Conservation (phyloP, 176 grass and related monocot genomes). For the Ampelocalamus luodianensis region DNA sequence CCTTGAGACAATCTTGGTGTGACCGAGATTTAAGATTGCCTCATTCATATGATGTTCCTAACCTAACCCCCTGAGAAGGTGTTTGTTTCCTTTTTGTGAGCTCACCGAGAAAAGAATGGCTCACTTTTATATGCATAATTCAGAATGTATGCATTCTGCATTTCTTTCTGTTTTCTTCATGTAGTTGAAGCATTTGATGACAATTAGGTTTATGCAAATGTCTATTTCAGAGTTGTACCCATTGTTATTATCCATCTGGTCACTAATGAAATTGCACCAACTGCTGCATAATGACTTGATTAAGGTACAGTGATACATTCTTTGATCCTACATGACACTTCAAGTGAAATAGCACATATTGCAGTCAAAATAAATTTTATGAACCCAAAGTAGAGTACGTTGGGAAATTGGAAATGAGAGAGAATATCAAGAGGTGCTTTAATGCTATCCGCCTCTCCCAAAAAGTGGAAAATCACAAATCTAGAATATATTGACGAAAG, state of each 20-base stretch:
- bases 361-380: neutral
- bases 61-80: constrained; percentile 56
- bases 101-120: constrained; percentile 30
- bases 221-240: neutral
- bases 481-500: neutral
- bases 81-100: constrained; percentile 53
- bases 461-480: neutral
- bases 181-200: neutral
- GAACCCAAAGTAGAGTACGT: neutral
- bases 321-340: neutral
- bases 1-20: constrained; percentile 68
- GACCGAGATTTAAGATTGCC: constrained; percentile 62
- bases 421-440: neutral
- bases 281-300: neutral
- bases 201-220: neutral
- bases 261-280: neutral
- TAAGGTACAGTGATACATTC: neutral
- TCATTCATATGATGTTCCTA: constrained; percentile 71
- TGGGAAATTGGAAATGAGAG: neutral
- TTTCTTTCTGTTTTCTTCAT: neutral
- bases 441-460: neutral
- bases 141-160: neutral
- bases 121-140: neutral
- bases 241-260: neutral
- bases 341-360: neutral